Conservation (phyloP, 441 rosid species). For the Hura crepitans region DNA sequence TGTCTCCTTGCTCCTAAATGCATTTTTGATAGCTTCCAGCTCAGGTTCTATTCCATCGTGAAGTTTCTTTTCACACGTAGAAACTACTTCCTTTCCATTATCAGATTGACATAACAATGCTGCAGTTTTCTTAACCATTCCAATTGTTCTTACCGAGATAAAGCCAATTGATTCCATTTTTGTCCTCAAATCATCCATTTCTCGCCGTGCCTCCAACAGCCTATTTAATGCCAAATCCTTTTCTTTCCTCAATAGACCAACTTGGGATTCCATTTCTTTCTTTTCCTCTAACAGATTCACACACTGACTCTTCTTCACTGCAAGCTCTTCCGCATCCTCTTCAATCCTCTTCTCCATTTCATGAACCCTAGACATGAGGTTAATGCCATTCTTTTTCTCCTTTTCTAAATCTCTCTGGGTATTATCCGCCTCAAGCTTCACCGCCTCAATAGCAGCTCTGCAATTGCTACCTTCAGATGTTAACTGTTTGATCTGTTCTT, state of each 20-base stretch:
- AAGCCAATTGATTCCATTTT: constrained; percentile 34
- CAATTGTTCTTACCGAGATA: constrained; percentile 34
- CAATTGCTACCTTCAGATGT: constrained; percentile 27
- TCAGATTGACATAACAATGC: constrained; percentile 34
- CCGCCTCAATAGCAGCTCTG: constrained; percentile 33
- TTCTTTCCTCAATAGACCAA: constrained; percentile 31
- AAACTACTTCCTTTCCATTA: constrained; percentile 30
- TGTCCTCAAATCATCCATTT: constrained; percentile 32
- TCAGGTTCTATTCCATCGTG: constrained; percentile 39
- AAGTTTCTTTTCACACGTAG: constrained; percentile 25
- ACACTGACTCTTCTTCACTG: constrained; percentile 25
- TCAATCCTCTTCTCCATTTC: constrained; percentile 38
- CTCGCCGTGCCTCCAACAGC: constrained; percentile 35
- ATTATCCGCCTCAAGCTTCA: constrained; percentile 39
- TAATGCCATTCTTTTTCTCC: constrained; percentile 36
- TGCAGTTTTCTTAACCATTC: constrained; percentile 47
- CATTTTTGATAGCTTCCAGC: constrained; percentile 45
- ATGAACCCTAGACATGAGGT: constrained; percentile 30
- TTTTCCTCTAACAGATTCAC: constrained; percentile 31
- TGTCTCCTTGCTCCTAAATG: constrained; percentile 48
- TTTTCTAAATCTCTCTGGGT: constrained; percentile 34
- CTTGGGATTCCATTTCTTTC: constrained; percentile 28
- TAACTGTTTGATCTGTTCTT: constrained; percentile 35
- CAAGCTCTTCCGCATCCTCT: constrained; percentile 29
- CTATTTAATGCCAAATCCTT: constrained; percentile 34